These are phyloP conservation scores for Citrullus colocynthis DNA, from an alignment of 306 rosid species.

Conservation along the genomic window DNA sequence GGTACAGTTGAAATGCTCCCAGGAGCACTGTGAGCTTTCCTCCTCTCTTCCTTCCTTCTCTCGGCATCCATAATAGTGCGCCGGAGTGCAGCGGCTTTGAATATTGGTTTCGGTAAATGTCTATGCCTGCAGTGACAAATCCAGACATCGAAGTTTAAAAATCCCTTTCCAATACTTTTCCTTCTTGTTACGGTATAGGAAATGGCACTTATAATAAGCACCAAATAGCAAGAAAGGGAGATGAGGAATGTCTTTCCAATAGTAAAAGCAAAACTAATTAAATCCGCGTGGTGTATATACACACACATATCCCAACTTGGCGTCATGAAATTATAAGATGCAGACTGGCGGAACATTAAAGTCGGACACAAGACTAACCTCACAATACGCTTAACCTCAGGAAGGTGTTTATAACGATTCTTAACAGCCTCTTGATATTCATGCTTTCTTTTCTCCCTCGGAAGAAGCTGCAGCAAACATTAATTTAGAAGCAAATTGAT, in stretches of 20 bases:
- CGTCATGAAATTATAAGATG: not conserved
- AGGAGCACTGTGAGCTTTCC: conserved; percentile 80
- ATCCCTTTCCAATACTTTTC: not conserved
- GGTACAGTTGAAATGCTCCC: conserved; percentile 53
- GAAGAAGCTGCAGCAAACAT: conserved; percentile 51
- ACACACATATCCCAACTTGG: not conserved
- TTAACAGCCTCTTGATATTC: conserved; percentile 73
- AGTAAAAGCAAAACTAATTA: not conserved
- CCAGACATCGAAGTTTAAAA: not conserved
- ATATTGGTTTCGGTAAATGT: conserved; percentile 65
- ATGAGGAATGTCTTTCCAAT: not conserved
- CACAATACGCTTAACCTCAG: conserved; percentile 72
- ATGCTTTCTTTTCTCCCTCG: conserved; percentile 75
- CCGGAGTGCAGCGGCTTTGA: conserved; percentile 38
- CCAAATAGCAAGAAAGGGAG: not conserved
- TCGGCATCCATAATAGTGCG: conserved; percentile 48
- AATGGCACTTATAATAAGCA: not conserved
- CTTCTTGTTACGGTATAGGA: not conserved
- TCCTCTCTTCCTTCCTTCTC: conserved; percentile 53
- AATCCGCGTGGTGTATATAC: not conserved
- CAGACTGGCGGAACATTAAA: not conserved
- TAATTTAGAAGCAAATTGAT: not conserved
- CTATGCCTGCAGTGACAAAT: conserved; percentile 45
- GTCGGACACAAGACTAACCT: conserved; percentile 27
- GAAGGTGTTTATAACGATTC: conserved; percentile 74